A percentile compares a stretch with the other conserved stretches of the same genome.
Conservation (phyloP, 1,139 yeast genomes). For the Citeromyces hawaiiensis region DNA sequence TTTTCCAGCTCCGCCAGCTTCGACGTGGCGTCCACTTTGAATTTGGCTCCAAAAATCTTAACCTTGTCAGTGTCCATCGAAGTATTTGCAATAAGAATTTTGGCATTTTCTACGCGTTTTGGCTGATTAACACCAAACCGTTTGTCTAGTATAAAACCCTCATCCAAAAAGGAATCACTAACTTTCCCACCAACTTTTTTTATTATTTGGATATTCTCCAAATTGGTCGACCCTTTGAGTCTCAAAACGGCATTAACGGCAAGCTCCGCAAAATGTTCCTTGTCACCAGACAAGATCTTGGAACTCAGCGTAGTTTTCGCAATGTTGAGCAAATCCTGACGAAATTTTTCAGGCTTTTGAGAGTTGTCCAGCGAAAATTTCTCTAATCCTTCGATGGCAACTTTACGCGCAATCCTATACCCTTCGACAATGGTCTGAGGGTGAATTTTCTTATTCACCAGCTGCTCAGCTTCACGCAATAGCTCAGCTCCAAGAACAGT, state of each 20-base stretch:
- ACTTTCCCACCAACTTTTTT: slow-evolving; percentile 90
- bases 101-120: slow-evolving; percentile 69
- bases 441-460: slow-evolving; percentile 86
- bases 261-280: slow-evolving; percentile 72
- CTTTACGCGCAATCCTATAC: slow-evolving; percentile 73
- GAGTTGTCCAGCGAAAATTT: slow-evolving; percentile 70
- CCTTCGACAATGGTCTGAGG: slow-evolving; percentile 98
- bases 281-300: slow-evolving; percentile 89
- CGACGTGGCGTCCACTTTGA: slow-evolving; percentile 89
- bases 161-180: slow-evolving; percentile 87
- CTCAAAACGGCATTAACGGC: slow-evolving; percentile 94
- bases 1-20: slow-evolving; percentile 92
- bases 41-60: slow-evolving; percentile 94
- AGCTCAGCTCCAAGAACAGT: slow-evolving; percentile 88
- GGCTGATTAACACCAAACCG: slow-evolving; percentile 93
- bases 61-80: slow-evolving; percentile 97
- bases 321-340: slow-evolving; percentile 68
- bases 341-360: slow-evolving; percentile 45
- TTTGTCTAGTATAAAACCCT: slow-evolving; percentile 86
- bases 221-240: slow-evolving; percentile 85
- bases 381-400: slow-evolving; percentile 73
- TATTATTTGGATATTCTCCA: slow-evolving; percentile 88
- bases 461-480: slow-evolving; percentile 87
- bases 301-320: slow-evolving; percentile 92
- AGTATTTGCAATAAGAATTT: slow-evolving; percentile 85